phyloP scores from a whole-genome alignment of 108 stramenopile genomes.

The Aurantiochytrium sp. region DNA sequence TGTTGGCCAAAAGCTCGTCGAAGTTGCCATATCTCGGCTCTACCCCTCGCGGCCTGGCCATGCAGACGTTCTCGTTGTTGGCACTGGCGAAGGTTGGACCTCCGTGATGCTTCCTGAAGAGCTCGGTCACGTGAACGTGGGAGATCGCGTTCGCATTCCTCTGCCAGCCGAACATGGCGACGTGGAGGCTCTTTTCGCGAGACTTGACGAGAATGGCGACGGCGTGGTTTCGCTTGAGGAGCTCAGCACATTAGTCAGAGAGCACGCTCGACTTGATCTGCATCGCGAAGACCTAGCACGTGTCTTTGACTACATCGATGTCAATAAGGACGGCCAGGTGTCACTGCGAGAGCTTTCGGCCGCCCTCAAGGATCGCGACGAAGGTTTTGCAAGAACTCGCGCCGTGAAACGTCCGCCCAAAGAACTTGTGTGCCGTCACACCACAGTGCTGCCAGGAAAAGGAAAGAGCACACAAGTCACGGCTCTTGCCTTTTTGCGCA shows the following conservation, averaged over 20 bases:
- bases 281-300: constrained; percentile 19
- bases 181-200: neutral
- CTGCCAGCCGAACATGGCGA: neutral
- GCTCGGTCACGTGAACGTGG: neutral
- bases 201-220: neutral
- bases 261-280: neutral
- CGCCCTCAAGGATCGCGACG: neutral
- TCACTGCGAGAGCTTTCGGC: neutral
- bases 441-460: neutral
- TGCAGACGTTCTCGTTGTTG: neutral
- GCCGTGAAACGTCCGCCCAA: neutral
- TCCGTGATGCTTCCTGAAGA: neutral
- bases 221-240: neutral
- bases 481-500: neutral
- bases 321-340: constrained; percentile 24
- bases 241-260: neutral
- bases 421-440: neutral
- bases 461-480: neutral
- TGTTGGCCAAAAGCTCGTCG: neutral
- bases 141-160: neutral
- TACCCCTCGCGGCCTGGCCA: neutral
- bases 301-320: constrained; percentile 29
- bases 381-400: neutral
- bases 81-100: neutral
- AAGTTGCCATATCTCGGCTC: neutral